Base-by-base conservation (phyloP, 495 filamentous ascomycete genomes). In the Pyrenula aspistea region DNA sequence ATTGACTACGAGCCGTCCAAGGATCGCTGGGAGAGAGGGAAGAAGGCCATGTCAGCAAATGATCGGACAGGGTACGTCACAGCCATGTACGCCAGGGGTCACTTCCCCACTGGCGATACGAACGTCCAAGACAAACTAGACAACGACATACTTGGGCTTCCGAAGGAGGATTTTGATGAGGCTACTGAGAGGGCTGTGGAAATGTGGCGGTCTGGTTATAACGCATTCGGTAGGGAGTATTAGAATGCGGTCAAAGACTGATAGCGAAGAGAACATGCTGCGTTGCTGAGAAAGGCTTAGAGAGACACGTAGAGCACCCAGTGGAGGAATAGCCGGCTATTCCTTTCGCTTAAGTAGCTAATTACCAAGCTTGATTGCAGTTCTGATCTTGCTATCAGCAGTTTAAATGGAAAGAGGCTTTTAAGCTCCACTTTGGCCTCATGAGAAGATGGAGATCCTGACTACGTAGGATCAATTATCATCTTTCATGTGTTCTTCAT, bases 81-180 rank as follows among this genome's bases (percentile, higher is more conserved):
- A 65, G 61, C 70, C 60, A 54, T 85, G 65, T 86, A 85, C 55
- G 59, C 71, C 10, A 65, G 74, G 0, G 60, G 57, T 22, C 59
- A 0, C 49, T 64, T 51, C 42, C 24, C 21, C 31, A 42, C 4
- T 42, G 74, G 75, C 0, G 64, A 80, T 51, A 73, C 64, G 55
- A 68, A 72, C 51, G 55, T 48, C 11, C 69, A 57, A 47, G 31
- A 42, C 31, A 42, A 42, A 15, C 53, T 76, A 56, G 64, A 65
- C 10, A 86, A 86, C 58, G 67, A 65, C 3, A 31, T 71, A 48
- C 65, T 87, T 24, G 80, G 74, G 0, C 61, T 86, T 55, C 72
- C 77, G 19, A 19, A 68, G 49, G 68, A 66, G 61, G 63, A 61
- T 47, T 49, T 83, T 60, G 49, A 71, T 56, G 54, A 61, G 22